Conservation (phyloP, 2,329 filamentous ascomycete species). For the Aspergillus sp. region DNA sequence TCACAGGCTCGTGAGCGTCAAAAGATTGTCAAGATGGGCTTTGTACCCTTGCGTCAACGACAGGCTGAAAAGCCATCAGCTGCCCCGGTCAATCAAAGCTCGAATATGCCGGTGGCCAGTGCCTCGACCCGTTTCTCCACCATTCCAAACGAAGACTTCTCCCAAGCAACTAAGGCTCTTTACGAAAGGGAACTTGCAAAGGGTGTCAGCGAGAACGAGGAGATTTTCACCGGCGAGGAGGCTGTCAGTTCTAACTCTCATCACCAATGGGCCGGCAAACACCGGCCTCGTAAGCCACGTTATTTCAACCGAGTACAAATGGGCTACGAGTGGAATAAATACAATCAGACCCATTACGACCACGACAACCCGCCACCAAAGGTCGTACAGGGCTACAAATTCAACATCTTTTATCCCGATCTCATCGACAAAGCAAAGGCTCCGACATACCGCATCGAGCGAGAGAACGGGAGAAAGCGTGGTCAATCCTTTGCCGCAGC, state of each 20-base stretch:
- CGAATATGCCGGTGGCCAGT: slow-evolving; percentile 43
- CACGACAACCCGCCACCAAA: slow-evolving; percentile 97
- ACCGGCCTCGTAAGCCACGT: slow-evolving; percentile 83
- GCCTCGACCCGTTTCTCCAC: slow-evolving; percentile 66
- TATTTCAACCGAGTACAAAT: slow-evolving; percentile 99
- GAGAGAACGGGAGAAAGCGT: slow-evolving; percentile 81
- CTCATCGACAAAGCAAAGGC: slow-evolving; percentile 92
- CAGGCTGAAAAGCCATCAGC: slow-evolving; percentile 28
- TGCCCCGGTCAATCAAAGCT: slow-evolving; percentile 28
- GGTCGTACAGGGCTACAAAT: slow-evolving; percentile 98
- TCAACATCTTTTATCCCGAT: slow-evolving; percentile 99
- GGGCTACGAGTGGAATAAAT: slow-evolving; percentile 99
- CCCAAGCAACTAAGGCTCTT: slow-evolving; percentile 77
- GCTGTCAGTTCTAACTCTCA: slow-evolving; percentile 60
- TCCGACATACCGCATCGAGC: slow-evolving; percentile 91
- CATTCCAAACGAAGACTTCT: slow-evolving; percentile 71
- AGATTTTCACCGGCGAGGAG: slow-evolving; percentile 91
- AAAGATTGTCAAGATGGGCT: slow-evolving; percentile 61
- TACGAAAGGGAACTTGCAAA: slow-evolving; percentile 91
- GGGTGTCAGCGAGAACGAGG: slow-evolving; percentile 88
- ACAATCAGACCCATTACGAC: slow-evolving; percentile 99
- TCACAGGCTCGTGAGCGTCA: slow-evolving; percentile 51
- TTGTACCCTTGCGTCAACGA: slow-evolving; percentile 57
- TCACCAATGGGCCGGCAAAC: slow-evolving; percentile 77
- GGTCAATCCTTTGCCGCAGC: slow-evolving; percentile 91